Conservation (phyloP, 164 flowering plant species). For the Paratinospora sagittata region DNA sequence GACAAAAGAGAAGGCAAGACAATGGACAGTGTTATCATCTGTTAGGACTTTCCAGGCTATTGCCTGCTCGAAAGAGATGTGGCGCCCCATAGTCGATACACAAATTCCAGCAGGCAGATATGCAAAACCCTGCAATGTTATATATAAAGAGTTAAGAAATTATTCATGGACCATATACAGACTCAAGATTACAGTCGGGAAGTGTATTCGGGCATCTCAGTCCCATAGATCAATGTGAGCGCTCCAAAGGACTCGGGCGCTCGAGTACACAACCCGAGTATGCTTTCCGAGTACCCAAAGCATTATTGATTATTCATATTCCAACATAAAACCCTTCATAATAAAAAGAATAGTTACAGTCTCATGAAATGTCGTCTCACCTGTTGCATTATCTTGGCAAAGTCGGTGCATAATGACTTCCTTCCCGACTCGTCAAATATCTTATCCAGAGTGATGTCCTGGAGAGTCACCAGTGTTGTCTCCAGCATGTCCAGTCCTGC, state of each 20-base stretch:
- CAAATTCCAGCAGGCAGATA: constrained; percentile 81
- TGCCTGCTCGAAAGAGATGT: constrained; percentile 71
- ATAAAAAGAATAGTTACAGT: too few species aligned
- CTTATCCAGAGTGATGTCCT: constrained; percentile 80
- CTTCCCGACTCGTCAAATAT: constrained; percentile 79
- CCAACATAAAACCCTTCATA: too few species aligned
- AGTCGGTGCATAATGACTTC: constrained; percentile 63
- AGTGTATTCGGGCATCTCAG: background rate
- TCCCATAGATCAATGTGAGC: too few species aligned
- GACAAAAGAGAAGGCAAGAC: constrained; percentile 74
- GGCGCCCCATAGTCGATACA: constrained; percentile 83
- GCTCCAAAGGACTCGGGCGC: too few species aligned
- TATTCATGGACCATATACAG: too few species aligned
- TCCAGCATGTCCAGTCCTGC: constrained; percentile 97
- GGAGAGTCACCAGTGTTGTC: constrained; percentile 79
- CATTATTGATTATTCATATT: too few species aligned
- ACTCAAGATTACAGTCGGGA: background rate
- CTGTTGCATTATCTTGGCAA: constrained; percentile 89
- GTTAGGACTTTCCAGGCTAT: constrained; percentile 84
- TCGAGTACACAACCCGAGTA: too few species aligned
- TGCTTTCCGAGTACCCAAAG: too few species aligned
- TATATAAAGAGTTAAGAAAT: background rate
- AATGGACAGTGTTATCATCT: constrained; percentile 63
- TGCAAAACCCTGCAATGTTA: constrained; percentile 57
- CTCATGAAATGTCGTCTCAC: constrained; percentile 23